Conservation (phyloP, 2,329 filamentous ascomycete genomes). For the Neopestalotiopsis sp. region DNA sequence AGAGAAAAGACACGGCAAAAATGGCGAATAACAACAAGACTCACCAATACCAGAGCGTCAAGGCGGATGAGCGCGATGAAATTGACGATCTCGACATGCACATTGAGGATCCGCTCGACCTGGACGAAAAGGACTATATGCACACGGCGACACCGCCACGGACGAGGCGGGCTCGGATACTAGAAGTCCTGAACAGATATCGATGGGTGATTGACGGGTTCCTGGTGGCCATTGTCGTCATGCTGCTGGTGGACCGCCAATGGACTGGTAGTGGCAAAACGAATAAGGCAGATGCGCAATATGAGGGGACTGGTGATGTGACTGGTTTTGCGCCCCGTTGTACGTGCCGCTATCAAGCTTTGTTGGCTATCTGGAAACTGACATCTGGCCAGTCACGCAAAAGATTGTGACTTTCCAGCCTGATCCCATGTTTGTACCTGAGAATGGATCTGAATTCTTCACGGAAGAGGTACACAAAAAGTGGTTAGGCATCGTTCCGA, state of each 20-base stretch:
- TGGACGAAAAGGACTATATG: conserved; percentile 37
- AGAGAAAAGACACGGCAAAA: neutral
- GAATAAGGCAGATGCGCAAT: conserved; percentile 24
- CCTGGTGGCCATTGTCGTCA: conserved; percentile 41
- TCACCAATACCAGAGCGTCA: conserved; percentile 24
- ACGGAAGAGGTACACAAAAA: conserved; percentile 36
- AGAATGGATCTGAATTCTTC: conserved; percentile 47
- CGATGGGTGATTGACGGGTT: conserved; percentile 41
- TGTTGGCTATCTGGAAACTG: neutral
- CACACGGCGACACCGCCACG: conserved; percentile 17
- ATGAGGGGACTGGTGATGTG: conserved; percentile 43
- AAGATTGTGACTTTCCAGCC: conserved; percentile 45
- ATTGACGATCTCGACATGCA: conserved; percentile 29
- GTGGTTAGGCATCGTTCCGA: conserved; percentile 47
- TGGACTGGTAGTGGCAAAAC: conserved; percentile 20
- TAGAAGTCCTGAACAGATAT: conserved; percentile 28
- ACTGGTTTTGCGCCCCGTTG: conserved; percentile 46
- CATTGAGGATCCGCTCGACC: conserved; percentile 33
- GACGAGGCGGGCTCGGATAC: conserved; percentile 22
- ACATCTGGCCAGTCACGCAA: conserved; percentile 38
- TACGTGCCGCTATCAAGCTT: conserved; percentile 26
- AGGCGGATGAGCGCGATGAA: conserved; percentile 29
- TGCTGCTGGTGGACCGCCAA: conserved; percentile 38
- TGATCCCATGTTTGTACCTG: conserved; percentile 43
- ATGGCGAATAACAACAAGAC: conserved; percentile 11